Evolutionary conservation across 305 asterid genomes (phyloP), one percentile per base, ranked within the genome.

Genomic region (Fraxinus nigra): DNA sequence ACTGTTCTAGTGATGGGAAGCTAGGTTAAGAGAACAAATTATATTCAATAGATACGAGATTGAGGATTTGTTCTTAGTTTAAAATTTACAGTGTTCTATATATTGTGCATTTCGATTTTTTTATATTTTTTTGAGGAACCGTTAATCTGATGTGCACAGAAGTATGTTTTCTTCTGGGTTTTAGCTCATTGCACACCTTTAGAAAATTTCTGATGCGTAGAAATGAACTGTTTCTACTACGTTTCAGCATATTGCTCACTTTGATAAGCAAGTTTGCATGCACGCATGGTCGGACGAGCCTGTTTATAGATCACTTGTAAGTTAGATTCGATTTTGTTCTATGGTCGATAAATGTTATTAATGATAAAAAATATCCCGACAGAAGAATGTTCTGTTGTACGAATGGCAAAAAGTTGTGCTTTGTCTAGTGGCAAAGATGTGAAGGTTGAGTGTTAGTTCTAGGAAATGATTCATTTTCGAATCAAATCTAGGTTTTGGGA

Each of bases 211-310:
- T 14, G 38, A 69, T 69, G 38, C 2, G 22, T 69, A 32, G 10
- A 67, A 14, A 67, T 63, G 33, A 65, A 10, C 40, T 69, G 20
- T 14, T 65, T 13, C 73, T 65, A 8, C 73, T 28, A 67, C 7
- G 33, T 26, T 11, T 63, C 33, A 69, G 38, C 40, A 14, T 14
- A 69, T 14, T 24, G 75, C 37, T 69, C 24, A 30, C 4, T 32
- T 11, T 69, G 75, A 69, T 69, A 69, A 14, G 14, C 63, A 76
- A 9, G 75, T 76, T 35, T 18, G 74, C 69, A 69, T 84, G 86
- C 79, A 83, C 81, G 87, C 82, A 83, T 88, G 83, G 77, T 54
- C 75, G 77, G 77, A 14, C 37, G 76, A 69, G 43, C 7, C 40
- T 3, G 4, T 28, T 69, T 28, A 13, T 32, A 14, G 79, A 70